Evolutionary conservation across 495 filamentous ascomycete genomes (phyloP).

Genomic region (Hypoxylon rickii): DNA sequence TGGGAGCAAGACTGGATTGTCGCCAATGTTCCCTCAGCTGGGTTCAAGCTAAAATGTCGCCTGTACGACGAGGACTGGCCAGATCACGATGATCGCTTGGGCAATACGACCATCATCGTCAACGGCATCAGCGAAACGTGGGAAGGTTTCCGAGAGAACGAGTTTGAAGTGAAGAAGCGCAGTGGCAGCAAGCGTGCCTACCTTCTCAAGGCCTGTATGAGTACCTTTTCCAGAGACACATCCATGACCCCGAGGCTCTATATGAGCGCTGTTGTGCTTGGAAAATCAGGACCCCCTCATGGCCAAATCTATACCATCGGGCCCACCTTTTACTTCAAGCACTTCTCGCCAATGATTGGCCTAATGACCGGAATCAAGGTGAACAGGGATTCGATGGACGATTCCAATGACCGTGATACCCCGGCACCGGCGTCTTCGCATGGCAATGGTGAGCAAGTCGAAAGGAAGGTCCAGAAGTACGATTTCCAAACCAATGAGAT

Average conservation of each 20-base stretch:
- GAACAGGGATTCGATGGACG: constrained; percentile 42
- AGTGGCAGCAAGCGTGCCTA: constrained; percentile 86
- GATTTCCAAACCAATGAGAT: constrained; percentile 95
- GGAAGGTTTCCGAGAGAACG: constrained; percentile 61
- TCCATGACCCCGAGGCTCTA: constrained; percentile 59
- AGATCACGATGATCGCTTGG: constrained; percentile 85
- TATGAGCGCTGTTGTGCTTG: constrained; percentile 73
- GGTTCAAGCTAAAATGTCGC: constrained; percentile 78
- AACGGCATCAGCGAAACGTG: constrained; percentile 63
- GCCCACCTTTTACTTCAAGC: constrained; percentile 76
- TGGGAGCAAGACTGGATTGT: constrained; percentile 91
- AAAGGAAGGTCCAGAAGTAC: constrained; percentile 66
- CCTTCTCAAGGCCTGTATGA: constrained; percentile 63
- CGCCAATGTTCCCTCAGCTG: constrained; percentile 76
- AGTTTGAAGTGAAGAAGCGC: constrained; percentile 78
- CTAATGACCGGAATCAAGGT: constrained; percentile 78
- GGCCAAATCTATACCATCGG: constrained; percentile 80
- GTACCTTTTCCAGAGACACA: constrained; percentile 59
- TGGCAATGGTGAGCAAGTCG: constrained; percentile 38
- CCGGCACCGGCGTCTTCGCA: constrained; percentile 29
- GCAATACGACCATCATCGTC: constrained; percentile 74
- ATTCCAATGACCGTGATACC: constrained; percentile 39
- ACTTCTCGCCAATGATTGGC: constrained; percentile 88
- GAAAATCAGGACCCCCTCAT: constrained; percentile 73
- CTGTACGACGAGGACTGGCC: constrained; percentile 88